Evolutionary conservation across 78 protist species (phyloP).

Genomic region (Protostelium mycophagum): DNA sequence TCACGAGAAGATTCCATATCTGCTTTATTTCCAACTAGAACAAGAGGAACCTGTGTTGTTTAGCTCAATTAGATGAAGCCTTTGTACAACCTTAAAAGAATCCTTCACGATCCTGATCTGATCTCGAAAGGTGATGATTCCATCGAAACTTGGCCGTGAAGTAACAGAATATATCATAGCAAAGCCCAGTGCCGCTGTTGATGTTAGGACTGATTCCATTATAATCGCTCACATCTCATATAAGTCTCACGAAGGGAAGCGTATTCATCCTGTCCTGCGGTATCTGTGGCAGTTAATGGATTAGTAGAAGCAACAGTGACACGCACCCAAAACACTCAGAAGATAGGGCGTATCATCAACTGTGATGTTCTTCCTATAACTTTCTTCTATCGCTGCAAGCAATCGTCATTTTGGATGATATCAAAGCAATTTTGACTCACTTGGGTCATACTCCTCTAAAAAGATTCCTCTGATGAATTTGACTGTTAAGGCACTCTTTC

Average conservation of each 20-base stretch:
- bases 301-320: neutral
- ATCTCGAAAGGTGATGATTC: neutral
- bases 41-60: neutral
- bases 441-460: constrained; percentile 82
- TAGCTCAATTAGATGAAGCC: neutral
- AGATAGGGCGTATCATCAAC: neutral
- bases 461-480: constrained; percentile 44
- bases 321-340: neutral
- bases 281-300: neutral
- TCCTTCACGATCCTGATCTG: constrained; percentile 2
- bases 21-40: neutral
- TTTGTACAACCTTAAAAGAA: neutral
- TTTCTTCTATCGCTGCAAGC: neutral
- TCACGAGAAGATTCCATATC: neutral
- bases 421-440: neutral
- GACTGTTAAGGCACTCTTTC: constrained; percentile 63
- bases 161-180: constrained; percentile 32
- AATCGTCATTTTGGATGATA: neutral
- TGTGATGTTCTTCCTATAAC: neutral
- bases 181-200: constrained; percentile 44
- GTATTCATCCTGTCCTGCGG: neutral
- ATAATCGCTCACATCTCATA: neutral
- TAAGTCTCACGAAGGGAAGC: neutral
- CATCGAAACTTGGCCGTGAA: constrained; percentile 25
- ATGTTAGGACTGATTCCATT: neutral